Evolutionary conservation across 1,139 yeast species (phyloP).

Genomic region (Candida sojae): DNA sequence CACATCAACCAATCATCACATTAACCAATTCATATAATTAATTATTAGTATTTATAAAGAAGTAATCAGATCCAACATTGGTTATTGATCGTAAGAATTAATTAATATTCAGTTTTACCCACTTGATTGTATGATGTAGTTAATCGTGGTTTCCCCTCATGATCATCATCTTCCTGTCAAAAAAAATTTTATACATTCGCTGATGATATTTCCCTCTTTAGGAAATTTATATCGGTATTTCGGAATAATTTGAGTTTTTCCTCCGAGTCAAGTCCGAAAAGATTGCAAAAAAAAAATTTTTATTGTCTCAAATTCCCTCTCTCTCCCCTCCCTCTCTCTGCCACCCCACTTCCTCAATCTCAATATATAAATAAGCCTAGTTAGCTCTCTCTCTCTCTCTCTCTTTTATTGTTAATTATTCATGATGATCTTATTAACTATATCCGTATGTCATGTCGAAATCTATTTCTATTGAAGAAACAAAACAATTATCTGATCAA

Average conservation of each 20-base stretch:
- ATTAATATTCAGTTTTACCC: too few relatives aligned
- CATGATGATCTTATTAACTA: neutral
- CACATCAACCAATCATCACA: too few relatives aligned
- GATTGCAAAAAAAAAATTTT: neutral
- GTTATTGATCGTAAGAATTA: too few relatives aligned
- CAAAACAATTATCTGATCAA: constrained; percentile 18
- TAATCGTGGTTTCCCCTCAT: neutral
- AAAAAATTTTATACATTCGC: neutral
- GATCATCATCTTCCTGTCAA: neutral
- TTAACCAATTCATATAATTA: too few relatives aligned
- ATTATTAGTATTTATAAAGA: too few relatives aligned
- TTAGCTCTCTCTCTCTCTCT: neutral
- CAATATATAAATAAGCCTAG: neutral
- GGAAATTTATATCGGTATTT: neutral
- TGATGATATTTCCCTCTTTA: neutral
- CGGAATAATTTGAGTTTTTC: neutral
- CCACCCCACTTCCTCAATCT: too few relatives aligned
- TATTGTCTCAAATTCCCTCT: too few relatives aligned
- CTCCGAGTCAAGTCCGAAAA: neutral
- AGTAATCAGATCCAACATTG: too few relatives aligned
- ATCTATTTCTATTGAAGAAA: neutral
- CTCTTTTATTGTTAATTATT: too few relatives aligned
- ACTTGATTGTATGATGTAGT: too few relatives aligned
- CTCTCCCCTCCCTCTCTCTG: too few relatives aligned
- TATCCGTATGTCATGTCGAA: neutral